These are phyloP conservation scores for Mallotus nudiflorus DNA, from an alignment of 345 rosid species.

Conservation along the genomic window DNA sequence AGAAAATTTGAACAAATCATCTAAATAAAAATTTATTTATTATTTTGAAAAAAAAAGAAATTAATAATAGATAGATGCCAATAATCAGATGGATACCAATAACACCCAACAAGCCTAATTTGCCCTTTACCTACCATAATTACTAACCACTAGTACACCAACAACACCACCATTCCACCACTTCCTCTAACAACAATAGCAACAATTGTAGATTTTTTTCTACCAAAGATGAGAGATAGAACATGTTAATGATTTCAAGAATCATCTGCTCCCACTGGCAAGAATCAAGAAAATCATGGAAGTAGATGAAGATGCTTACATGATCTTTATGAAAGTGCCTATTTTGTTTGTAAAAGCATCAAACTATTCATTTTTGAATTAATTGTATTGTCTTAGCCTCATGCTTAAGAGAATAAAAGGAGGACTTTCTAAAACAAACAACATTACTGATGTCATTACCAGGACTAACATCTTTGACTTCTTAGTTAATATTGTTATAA, in stretches of 20 bases:
- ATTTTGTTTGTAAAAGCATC: slow-evolving; percentile 85
- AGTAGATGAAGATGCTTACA: slow-evolving; percentile 95
- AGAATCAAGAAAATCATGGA: slow-evolving; percentile 98
- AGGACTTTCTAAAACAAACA: slow-evolving; percentile 93
- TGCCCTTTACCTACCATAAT: slow-evolving; percentile 55
- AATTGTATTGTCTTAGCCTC: slow-evolving; percentile 93
- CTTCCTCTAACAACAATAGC: slow-evolving; percentile 90
- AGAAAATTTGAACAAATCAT: not conserved
- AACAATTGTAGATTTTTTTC: slow-evolving; percentile 81
- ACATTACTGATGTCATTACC: slow-evolving; percentile 88
- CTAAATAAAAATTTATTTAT: not conserved
- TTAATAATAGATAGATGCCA: too few relatives aligned
- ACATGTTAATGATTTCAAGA: slow-evolving; percentile 88
- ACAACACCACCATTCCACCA: slow-evolving; percentile 58
- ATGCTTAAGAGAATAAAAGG: slow-evolving; percentile 93
- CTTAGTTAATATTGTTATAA: slow-evolving; percentile 81
- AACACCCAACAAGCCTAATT: slow-evolving; percentile 48
- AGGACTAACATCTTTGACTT: slow-evolving; percentile 90
- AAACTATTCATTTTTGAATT: slow-evolving; percentile 94
- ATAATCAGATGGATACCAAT: slow-evolving; percentile 26
- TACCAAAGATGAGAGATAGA: slow-evolving; percentile 91
- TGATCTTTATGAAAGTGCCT: slow-evolving; percentile 97
- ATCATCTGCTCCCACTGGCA: slow-evolving; percentile 94
- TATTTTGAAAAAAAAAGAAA: not conserved
- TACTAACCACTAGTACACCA: slow-evolving; percentile 26